phyloP scores from a whole-genome alignment of 345 rosid species.

The Nasturtium officinale region DNA sequence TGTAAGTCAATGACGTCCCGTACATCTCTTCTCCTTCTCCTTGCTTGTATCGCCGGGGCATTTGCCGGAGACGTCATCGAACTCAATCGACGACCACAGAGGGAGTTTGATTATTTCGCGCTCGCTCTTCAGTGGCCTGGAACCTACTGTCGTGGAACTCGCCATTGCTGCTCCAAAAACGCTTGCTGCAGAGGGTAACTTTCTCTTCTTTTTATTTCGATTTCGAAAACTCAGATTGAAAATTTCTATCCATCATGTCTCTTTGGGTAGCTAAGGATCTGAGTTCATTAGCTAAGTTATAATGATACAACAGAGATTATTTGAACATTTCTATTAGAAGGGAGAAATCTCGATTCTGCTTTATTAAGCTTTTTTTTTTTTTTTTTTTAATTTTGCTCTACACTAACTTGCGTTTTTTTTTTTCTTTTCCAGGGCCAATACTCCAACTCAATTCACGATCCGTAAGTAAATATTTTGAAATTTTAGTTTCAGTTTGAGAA shows the following conservation, averaged over 20 bases:
- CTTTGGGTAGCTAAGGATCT: constrained; percentile 1
- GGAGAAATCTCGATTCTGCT: not conserved
- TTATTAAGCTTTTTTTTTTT: not conserved
- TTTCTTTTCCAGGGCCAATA: constrained; percentile 52
- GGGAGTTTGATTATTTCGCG: constrained; percentile 93
- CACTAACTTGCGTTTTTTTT: constrained; percentile 24
- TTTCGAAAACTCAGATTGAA: not conserved
- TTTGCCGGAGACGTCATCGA: constrained; percentile 26
- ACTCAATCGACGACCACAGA: constrained; percentile 40
- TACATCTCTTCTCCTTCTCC: constrained; percentile 34
- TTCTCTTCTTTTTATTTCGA: not conserved
- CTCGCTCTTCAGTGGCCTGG: constrained; percentile 89
- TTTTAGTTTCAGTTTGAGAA: not conserved
- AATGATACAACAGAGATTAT: not conserved
- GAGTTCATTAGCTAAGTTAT: not conserved
- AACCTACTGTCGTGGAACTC: constrained; percentile 68
- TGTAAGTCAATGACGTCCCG: constrained; percentile 31
- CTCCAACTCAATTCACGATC: constrained; percentile 82
- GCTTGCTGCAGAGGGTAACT: constrained; percentile 82
- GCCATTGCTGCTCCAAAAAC: constrained; percentile 81
- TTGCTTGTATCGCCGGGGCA: constrained; percentile 17
- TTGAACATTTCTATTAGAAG: not conserved
- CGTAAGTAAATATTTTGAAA: constrained; percentile 60
- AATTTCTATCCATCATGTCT: not conserved
- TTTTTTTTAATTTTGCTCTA: not conserved